These are phyloP conservation scores for Mucor saturninus DNA, from an alignment of 371 early-diverging fungal species.

Conservation along the genomic window DNA sequence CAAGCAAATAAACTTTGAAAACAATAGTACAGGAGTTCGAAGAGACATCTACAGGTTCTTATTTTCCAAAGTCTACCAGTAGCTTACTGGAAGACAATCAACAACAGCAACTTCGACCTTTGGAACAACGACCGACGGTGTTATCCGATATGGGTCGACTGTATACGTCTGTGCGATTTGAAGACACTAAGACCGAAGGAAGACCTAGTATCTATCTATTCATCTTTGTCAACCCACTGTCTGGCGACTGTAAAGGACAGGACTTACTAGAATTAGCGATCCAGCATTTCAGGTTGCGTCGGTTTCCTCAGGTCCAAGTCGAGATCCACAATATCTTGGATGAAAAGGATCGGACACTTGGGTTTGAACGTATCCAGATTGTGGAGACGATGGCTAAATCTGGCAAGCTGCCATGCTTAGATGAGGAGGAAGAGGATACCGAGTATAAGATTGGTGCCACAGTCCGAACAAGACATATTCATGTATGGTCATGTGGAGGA, in stretches of 20 bases:
- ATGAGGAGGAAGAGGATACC: neutral
- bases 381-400: conserved; percentile 38
- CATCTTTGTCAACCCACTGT: conserved; percentile 68
- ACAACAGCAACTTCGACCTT: too few relatives aligned
- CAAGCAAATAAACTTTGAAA: too few relatives aligned
- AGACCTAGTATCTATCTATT: conserved; percentile 58
- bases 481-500: conserved; percentile 72
- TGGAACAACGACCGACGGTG: conserved; percentile 1
- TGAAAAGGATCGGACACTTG: conserved; percentile 45
- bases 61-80: too few relatives aligned
- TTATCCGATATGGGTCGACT: conserved; percentile 10
- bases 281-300: conserved; percentile 61
- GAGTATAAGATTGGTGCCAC: conserved; percentile 9
- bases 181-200: conserved; percentile 29
- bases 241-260: conserved; percentile 63
- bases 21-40: too few relatives aligned
- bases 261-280: conserved; percentile 55
- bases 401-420: conserved; percentile 23
- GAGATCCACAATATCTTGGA: conserved; percentile 66
- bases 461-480: conserved; percentile 47
- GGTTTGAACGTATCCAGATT: conserved; percentile 40
- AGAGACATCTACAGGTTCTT: too few relatives aligned
- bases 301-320: conserved; percentile 62
- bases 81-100: too few relatives aligned
- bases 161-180: conserved; percentile 25